Percentiles rank a stretch among this genome's conserved stretches.
Conservation (phyloP, 257 asterid species). For the Primulina tabacum region DNA sequence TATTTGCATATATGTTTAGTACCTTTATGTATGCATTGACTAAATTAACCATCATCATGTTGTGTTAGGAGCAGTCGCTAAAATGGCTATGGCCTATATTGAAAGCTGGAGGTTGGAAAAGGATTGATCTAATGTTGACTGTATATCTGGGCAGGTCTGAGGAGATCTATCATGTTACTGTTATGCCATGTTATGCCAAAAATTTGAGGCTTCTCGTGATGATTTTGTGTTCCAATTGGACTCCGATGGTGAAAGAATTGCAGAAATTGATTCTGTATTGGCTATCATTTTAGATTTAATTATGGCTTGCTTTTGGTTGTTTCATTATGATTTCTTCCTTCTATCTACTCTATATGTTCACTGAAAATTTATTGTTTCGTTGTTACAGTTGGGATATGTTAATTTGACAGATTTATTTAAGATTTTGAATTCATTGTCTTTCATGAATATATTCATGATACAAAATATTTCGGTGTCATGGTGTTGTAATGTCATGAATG, state of each 20-base stretch:
- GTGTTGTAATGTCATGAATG: no score
- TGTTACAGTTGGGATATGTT: slow-evolving; percentile 67
- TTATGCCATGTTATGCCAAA: slow-evolving; percentile 99
- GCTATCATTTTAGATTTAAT: slow-evolving; percentile 84
- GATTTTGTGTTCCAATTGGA: slow-evolving; percentile 71
- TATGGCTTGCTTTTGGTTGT: slow-evolving; percentile 46
- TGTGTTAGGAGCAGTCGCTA: slow-evolving; percentile 1
- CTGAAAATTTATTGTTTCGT: neutral
- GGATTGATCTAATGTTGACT: slow-evolving; percentile 25
- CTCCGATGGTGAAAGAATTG: slow-evolving; percentile 49
- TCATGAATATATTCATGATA: no score
- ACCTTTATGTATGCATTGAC: slow-evolving; percentile 9
- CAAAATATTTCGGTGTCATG: no score
- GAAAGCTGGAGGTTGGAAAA: neutral
- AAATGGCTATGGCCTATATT: slow-evolving; percentile 1
- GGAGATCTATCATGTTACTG: slow-evolving; percentile 89
- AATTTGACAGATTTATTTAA: slow-evolving; percentile 36
- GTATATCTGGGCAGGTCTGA: slow-evolving; percentile 56
- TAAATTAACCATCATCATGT: neutral
- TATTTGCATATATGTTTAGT: slow-evolving; percentile 21
- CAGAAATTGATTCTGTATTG: slow-evolving; percentile 94
- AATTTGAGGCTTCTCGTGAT: slow-evolving; percentile 94
- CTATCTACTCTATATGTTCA: neutral
- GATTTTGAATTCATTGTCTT: no score
- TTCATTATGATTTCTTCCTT: neutral